Base-by-base conservation (phyloP, 257 asterid genomes). In the Anisodus tanguticus region DNA sequence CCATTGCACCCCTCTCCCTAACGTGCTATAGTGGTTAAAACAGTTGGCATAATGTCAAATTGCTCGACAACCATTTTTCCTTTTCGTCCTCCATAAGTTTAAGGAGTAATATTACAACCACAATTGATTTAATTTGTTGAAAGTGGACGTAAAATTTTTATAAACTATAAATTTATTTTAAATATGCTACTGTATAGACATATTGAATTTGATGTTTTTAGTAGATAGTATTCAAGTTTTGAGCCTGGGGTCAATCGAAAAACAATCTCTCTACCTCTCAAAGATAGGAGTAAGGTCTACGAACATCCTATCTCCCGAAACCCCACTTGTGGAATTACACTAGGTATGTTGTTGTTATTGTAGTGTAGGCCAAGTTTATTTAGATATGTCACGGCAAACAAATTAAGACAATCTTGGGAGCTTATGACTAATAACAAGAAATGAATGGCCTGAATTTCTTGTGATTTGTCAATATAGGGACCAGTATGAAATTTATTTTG, bases 1-100 rank as follows among this genome's bases (percentile, higher is more conserved):
- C 81, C 63, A 12, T 10, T 76, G 45, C 63, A 26, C 39, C 22
- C 39, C 47, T 76, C 64, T 76, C 22, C 37, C 11, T 49, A 54
- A 31, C 81, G 47, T 53, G 81, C 15, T 26, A 77, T 77, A 3
- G 26, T 77, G 64, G 49, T 77, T 77, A 77, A 77, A 77, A 51
- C 63, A 26, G 81, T 77, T 77, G 81, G 81, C 64, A 19, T 31
- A 31, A 31, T 13, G 47, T 76, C 81, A 47, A 22, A 4, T 71
- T 41, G 31, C 55, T 16, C 26, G 9, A 41, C 15, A 1, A 71
- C 9, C 17, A n/a, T 17, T 45, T 43, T 17, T 58, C 5, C n/a
- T 45, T 10, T 71, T 6, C 62, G 13, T n/a, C n/a, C 51, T 68
- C 80, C 80, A 47, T 19, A 6, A 67, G 5, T 11, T 6, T 67